Base-by-base conservation (phyloP, 2,329 filamentous ascomycete genomes). In the Penicillium sp. region DNA sequence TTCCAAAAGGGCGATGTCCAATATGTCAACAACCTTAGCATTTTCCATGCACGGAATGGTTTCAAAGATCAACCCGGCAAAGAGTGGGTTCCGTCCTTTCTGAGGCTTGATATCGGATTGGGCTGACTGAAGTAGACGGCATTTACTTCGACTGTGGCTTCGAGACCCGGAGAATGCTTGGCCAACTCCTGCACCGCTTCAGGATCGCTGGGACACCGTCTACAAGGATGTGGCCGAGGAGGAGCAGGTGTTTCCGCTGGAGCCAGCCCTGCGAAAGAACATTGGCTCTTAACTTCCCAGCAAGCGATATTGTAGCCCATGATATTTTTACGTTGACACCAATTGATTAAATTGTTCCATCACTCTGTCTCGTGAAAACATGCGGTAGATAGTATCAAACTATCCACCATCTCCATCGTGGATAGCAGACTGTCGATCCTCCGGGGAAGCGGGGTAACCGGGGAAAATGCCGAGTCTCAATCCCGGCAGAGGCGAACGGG, bases 21-120 rank as follows among this genome's bases (percentile, higher is more conserved):
- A 65, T 83, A 79, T 55, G 74, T 79, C n/a, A 84, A 84, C 63
- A 84, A 84, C 42, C 57, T 84, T 5, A 76, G 74, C n/a, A 76
- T 84, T 28, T 82, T 84, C 63, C 81, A 84, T 70, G 80, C 80
- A 1, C 72, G 82, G 1, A 77, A 81, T 58, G 78, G 73, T 1
- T 84, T 83, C 50, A 74, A 51, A 25, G 76, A 83, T 66, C 71
- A 62, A 0, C 63, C 67, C 2, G 70, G 68, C 3, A 72, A 78
- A 59, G 72, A 78, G 75, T 79, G 62, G 68, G 76, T 70, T 15
- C 2, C 31, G 5, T 35, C 20, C 1, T 15, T 5, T 6, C 15
- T 6, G 20, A n/a, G 20, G 7, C 45, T 42, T 37, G 14, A 41
- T 42, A 22, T 8, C 17, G 5, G 10, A 20, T 35, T 17, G 43